Evolutionary conservation across 2,329 filamentous ascomycete species (phyloP), one percentile per base, ranked within the genome.

Genomic region (Ramichloridium luteum): DNA sequence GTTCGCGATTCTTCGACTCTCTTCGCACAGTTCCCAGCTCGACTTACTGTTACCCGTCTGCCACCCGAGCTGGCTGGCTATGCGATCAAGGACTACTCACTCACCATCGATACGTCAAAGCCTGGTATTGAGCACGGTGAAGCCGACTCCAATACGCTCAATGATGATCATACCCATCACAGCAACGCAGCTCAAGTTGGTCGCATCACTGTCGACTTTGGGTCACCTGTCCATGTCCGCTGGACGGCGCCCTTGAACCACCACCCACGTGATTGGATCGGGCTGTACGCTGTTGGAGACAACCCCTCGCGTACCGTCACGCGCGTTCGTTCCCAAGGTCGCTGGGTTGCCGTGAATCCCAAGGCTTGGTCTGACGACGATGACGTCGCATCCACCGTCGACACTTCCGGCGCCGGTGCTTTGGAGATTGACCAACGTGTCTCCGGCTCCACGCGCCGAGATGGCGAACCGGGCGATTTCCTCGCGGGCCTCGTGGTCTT

Each of bases 231-330:
- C 54, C 80, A 72, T 44, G 82, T 96, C 40, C 81, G 74, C 46
- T 98, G 90, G 90, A 81, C 74, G 16, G 90, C 88, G 0, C 88
- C 90, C 0, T 67, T 75, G 22, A 82, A 85, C 43, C 90, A 96
- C 58, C 78, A 77, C 60, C 85, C 80, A 54, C 80, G 79, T 48
- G 90, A 98, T 56, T 98, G 90, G 90, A 77, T 98, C 32, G 88
- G 88, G 3, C 67, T 98, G 4, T 98, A 96, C 63, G 85, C 86
- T 72, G 84, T 98, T 3, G 85, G 84, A 3, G 88, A 96, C 58
- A 98, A 94, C 51, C 72, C 76, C 5, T 90, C 82, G 5, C 74
- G 88, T 25, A 82, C 93, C 23, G 64, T 78, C 10, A 93, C 90
- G 2, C 77, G 82, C 31, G 74, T 94, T 6, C 74, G 83, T 3